Base-by-base conservation (phyloP, 116 monocot species). In the Trichopus zeylanicus region DNA sequence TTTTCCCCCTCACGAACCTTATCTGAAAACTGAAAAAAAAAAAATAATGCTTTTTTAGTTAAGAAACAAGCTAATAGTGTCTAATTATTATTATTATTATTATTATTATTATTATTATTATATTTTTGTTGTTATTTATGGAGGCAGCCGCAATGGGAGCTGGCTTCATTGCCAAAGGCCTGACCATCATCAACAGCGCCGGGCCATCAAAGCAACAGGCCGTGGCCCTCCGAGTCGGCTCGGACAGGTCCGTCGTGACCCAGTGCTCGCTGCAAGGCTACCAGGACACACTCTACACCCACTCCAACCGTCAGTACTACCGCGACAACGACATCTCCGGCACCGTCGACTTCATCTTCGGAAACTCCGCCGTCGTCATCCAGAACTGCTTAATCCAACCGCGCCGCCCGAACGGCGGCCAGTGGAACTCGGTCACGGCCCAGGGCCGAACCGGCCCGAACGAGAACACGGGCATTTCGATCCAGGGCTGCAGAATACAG, bases 301-400 rank as follows among this genome's bases (percentile, higher is more conserved):
- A 76, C 65, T 69, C 72, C 51, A 69, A 69, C 68, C 81, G 81
- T 12, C 81, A 81, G 35, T 81, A 76, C 73, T 76, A 76, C 57
- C 32, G 61, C 21, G 57, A 72, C 24, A 42, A 52, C 66, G 76
- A 81, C 69, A 73, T 81, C 65, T 61, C 51, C 61, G 81, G 76
- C 60, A 81, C 80, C 32, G 67, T 80, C 55, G 80, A 80, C 75
- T 75, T 80, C 67, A 71, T 80, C 62, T 80, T 80, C 71, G 80
- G 80, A 63, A 71, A 75, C 61, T 47, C 81, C 12, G 76, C 76
- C 11, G 72, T 33, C 25, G 81, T 81, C 26, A 28, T 81, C 53
- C 76, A 81, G 57, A 58, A 58, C 73, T 81, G 76, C 53, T 37
- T 47, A 39, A 72, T 81, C 39, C 64, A 55, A 20, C 53, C 73